Evolutionary conservation across 2,329 filamentous ascomycete genomes (phyloP), one percentile per base, ranked within the genome.

Genomic region (Neopestalotiopsis clavispora): DNA sequence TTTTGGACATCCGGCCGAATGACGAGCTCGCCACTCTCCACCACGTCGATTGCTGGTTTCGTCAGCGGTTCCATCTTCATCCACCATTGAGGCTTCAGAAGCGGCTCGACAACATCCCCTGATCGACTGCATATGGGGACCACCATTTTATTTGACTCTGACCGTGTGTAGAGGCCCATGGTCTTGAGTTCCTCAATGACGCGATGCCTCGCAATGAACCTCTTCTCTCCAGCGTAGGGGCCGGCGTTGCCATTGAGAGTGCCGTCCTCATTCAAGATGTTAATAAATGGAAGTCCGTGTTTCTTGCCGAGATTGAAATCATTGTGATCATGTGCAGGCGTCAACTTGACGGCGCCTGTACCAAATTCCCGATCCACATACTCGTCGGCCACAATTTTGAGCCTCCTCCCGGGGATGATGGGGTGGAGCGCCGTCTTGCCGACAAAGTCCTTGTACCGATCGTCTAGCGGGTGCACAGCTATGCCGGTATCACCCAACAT

Each of bases 41-140:
- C 95, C 67, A 88, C 94, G 75, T 94, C 86, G 69, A 97, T 87
- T 66, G 94, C 95, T 60, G 90, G 90, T 75, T 91, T 89, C 5
- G 34, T 38, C 6, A 38, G 34, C 6, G 6, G 6, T 93, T 92
- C 76, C 94, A 97, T 98, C 77, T 89, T 90, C 86, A 98, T 94
- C 94, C 95, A 98, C 95, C 95, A 98, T 80, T 98, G 95, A 10
- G 95, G 95, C 85, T 97, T 98, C 84, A 98, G 87, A 49, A 97
- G 84, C 4, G 95, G 95, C 83, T 98, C 95, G 74, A 98, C 97
- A 66, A 97, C 87, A 79, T 98, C 95, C 95, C 83, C 94, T 95
- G 87, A 82, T 93, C 34, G 34, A 38, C 6, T 7, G 34, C 34
- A 10, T 10, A 38, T 38, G 34, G 34, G 34, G 34, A 7, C 10